Conservation (phyloP, 164 flowering plant species). For the Vitis vinifera region ASM3070453v1 NC_081817.1:2509001-2509500, state of each 20-base stretch:
- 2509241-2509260: slow-evolving; percentile 18
- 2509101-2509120: no score
- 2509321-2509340: slow-evolving; percentile 82
- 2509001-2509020: slow-evolving; percentile 75
- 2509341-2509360: slow-evolving; percentile 64
- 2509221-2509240: no score
- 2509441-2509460: background rate
- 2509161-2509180: background rate
- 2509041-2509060: background rate
- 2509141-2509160: background rate
- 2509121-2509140: no score
- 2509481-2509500: slow-evolving; percentile 64
- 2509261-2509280: slow-evolving; percentile 82
- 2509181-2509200: background rate
- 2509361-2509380: slow-evolving; percentile 20
- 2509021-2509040: slow-evolving; percentile 78
- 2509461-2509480: slow-evolving; percentile 74
- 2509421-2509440: background rate
- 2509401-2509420: background rate
- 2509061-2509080: background rate
- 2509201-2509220: background rate
- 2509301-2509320: slow-evolving; percentile 58
- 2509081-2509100: no score
- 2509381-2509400: background rate
- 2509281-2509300: slow-evolving; percentile 62